Evolutionary conservation across 2,329 filamentous ascomycete species (phyloP), one percentile per base, ranked within the genome.

Genomic region (Monilinia fructicola): DNA sequence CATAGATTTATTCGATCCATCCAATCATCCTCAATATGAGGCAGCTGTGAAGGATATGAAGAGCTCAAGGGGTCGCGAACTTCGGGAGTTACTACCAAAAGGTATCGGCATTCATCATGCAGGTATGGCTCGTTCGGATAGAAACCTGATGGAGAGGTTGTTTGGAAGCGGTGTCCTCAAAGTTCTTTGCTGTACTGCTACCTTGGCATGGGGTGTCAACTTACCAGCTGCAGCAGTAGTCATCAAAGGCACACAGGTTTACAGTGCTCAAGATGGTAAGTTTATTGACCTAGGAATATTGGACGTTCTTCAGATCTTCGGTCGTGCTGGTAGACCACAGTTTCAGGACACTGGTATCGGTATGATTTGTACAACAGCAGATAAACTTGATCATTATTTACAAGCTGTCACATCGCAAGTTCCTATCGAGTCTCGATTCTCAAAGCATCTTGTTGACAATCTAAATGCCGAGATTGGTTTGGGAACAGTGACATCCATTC

Each of bases 281-380:
- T 98, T 97, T 73, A 90, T 97, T 26, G 95, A 99, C 75, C 84
- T 99, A 6, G 94, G 95, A 3, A 99, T 99, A 71, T 84, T 99
- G 2, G 95, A 99, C 77, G 95, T 99, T 21, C 82, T 99, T 65
- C 95, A 99, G 77, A 99, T 99, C 68, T 99, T 99, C 75, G 95
- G 95, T 82, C 93, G 95, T 84, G 96, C 95, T 68, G 95, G 95
- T 82, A 90, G 95, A 77, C 95, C 96, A 52, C 95, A 99, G 76
- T 99, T 97, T 73, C 93, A 98, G 76, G 95, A 98, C 74, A 95
- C 90, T 46, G 95, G 95, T 82, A 97, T 98, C 72, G 96, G 96
- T 70, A 97, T 97, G 83, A 99, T 99, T 71, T 96, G 93, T 74
- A 99, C 96, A 0, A 96, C 92, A 0, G 90, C 93, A n/a, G 93